Base-by-base conservation (phyloP, 2,329 filamentous ascomycete species). In the Curvularia hawaiiensis region DNA sequence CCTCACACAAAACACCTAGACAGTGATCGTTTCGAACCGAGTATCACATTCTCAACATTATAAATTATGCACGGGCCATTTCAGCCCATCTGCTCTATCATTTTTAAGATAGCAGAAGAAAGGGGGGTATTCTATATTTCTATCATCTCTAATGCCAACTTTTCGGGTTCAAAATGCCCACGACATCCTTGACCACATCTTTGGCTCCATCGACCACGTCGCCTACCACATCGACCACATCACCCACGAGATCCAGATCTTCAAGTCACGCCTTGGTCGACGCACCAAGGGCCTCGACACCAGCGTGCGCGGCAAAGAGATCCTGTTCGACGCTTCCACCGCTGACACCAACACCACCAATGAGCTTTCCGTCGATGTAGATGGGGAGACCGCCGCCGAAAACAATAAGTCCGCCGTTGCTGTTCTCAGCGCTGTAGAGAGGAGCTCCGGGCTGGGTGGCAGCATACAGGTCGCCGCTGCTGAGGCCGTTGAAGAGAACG, bases 331-430 rank as follows among this genome's bases (percentile, higher is more conserved):
- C 68, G 0, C 63, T 62, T 1, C 70, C 71, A 16, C 71, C 71
- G 52, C 68, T 71, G 10, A 70, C 69, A 53, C 70, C 70, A 5
- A 72, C 65, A 22, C 65, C 66, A 3, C 70, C 69, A 54, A 73
- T 68, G 50, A 73, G 53, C 16, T 41, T 59, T 9, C 68, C 70
- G 35, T 65, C 54, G 1, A 63, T 24, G 30, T 67, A 71, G 10
- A 72, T 59, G 22, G 71, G 71, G n/a, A 72, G 40, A 33, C 68
- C 69, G 31, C 70, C 70, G 0, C 69, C 70, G 46, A 73, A 73
- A 6, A 68, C 65, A 1, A 72, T 52, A 18, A 73, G 41, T 1
- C 70, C 69, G 1, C 65, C 68, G 54, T 73, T 73, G 9, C 66
- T 70, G 31, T 68, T 49, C 51, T 72, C 62, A 38, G 68, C 62